Evolutionary conservation across 2,329 filamentous ascomycete species (phyloP), one percentile per base, ranked within the genome.

Genomic region (Metarhizium album): DNA sequence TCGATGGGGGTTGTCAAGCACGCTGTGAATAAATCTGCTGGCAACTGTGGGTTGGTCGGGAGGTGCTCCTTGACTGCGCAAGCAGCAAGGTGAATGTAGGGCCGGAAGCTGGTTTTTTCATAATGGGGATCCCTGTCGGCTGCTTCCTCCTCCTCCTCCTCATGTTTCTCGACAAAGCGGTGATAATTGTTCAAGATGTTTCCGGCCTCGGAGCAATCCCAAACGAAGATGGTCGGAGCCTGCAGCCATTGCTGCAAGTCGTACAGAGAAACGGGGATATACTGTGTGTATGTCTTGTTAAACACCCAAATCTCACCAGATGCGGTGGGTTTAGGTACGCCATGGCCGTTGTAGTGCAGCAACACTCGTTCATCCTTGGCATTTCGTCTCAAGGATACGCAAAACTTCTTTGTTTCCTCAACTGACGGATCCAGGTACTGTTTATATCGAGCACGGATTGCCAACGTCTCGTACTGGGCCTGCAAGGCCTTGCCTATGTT

Each of bases 231-330:
- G 53, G 90, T 95, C 0, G 93, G 93, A 0, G 90, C 91, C 55
- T 91, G 90, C 7, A 98, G 80, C 93, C 93, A 98, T 52, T 87
- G 85, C 67, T 97, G 91, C 43, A 98, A 72, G 64, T 98, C 93
- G 62, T 95, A 96, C 8, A 98, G 73, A 1, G 91, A 95, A 42
- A 98, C 87, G 0, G 93, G 93, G 42, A 98, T 98, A 64, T 98
- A 98, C 68, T 98, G 93, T 0, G 93, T 98, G 65, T 96, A 98
- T 58, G 89, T 97, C 60, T 93, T 91, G 69, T 98, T 98, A 68
- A 98, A 98, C 4, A 97, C 94, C 93, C 93, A 98, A 20, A 98
- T 95, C 67, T 98, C 93, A 14, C 93, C 93, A 4, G 91, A 96
- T 3, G 87, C 83, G 1, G 93, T 98, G 3, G 93, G 93, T 62